These are phyloP conservation scores for Crithidia mellificae DNA, from an alignment of 208 protist species.

Conservation along the genomic window DNA sequence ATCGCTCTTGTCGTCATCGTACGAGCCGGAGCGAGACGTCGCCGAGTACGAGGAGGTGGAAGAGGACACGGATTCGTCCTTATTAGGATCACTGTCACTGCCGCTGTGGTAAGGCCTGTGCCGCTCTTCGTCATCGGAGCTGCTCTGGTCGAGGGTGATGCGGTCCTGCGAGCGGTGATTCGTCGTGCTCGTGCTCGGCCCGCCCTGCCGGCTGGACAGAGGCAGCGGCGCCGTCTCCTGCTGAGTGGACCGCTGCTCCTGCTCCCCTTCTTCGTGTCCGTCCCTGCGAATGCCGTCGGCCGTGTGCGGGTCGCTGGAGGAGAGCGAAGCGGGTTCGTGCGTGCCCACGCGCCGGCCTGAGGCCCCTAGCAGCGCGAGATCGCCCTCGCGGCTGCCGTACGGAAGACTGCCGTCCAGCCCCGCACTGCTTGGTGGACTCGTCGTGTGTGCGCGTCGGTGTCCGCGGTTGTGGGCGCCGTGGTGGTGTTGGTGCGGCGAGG, in stretches of 20 bases:
- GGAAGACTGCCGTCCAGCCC: slow-evolving; percentile 14
- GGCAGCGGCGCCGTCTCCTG: background rate
- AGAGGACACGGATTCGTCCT: background rate
- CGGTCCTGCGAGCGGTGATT: slow-evolving; percentile 18
- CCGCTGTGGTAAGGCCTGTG: background rate
- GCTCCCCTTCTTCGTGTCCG: background rate
- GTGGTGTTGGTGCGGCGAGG: too few species aligned
- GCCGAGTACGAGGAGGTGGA: slow-evolving; percentile 2
- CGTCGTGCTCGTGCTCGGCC: background rate
- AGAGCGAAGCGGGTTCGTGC: background rate
- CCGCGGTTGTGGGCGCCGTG: background rate
- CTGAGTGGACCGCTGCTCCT: background rate
- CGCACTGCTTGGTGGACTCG: background rate
- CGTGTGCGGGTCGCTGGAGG: background rate
- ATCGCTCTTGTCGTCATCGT: slow-evolving; percentile 1
- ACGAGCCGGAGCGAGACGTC: background rate
- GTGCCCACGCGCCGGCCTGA: background rate
- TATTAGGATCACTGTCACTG: background rate
- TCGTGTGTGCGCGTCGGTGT: background rate
- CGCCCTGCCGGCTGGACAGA: background rate
- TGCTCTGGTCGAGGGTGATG: slow-evolving; percentile 18
- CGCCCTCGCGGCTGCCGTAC: slow-evolving; percentile 31
- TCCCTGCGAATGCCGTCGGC: background rate
- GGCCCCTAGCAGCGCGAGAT: slow-evolving; percentile 7
- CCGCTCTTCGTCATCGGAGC: slow-evolving; percentile 2